Evolutionary conservation across 179 eudicot species (phyloP).

Genomic region (Patellifolia procumbens): DNA sequence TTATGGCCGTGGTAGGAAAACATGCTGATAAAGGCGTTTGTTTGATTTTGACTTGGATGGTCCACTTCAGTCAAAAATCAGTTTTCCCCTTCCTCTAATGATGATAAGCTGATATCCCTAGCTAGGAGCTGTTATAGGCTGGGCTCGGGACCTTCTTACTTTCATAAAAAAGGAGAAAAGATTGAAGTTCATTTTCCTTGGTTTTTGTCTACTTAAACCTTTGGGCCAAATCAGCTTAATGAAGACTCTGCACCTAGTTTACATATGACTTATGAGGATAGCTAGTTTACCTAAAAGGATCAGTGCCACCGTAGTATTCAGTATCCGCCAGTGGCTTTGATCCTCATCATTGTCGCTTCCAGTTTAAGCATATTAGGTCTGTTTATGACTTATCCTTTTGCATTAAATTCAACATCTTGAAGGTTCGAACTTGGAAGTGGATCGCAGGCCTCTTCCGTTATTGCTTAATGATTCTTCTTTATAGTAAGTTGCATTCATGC

Average conservation of each 20-base stretch:
- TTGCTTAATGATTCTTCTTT: background rate
- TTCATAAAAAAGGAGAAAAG: background rate
- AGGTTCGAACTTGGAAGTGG: conserved; percentile 8
- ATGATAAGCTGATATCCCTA: background rate
- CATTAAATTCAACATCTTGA: background rate
- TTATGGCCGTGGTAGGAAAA: background rate
- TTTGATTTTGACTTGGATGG: background rate
- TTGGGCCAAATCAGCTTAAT: background rate
- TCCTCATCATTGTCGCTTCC: background rate
- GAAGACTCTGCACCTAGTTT: background rate
- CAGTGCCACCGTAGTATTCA: background rate
- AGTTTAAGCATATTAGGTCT: background rate
- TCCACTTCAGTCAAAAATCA: background rate
- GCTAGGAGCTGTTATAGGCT: background rate
- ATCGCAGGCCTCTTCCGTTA: no score
- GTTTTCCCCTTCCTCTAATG: background rate
- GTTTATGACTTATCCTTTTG: background rate
- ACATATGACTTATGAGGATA: background rate
- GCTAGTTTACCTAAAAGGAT: background rate
- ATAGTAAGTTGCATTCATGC: background rate
- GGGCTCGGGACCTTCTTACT: background rate
- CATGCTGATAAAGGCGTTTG: background rate
- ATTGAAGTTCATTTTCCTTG: background rate
- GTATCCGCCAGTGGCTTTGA: background rate
- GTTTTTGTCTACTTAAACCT: background rate